phyloP scores from a whole-genome alignment of 2,329 filamentous ascomycete genomes.

The Trichoderma brevicompactum region DNA sequence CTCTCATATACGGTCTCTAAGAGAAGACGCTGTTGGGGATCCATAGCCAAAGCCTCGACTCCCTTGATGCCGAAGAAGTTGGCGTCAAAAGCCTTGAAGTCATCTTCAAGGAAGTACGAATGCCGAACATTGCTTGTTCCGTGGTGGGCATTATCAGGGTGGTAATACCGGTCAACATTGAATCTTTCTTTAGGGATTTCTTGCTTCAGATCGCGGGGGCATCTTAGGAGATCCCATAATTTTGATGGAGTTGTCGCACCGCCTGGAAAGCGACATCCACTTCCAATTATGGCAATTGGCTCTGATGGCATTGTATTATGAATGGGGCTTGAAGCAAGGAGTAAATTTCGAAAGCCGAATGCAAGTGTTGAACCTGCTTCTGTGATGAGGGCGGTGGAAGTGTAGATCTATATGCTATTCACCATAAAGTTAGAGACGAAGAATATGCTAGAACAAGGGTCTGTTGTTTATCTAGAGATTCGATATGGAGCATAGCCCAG shows the following conservation, averaged over 20 bases:
- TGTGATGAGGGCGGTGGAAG: too few species aligned
- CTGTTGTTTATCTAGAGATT: too few species aligned
- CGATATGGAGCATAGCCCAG: too few species aligned
- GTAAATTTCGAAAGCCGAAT: too few species aligned
- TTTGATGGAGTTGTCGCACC: slow-evolving; percentile 40
- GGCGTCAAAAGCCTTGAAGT: slow-evolving; percentile 47
- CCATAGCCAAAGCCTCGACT: slow-evolving; percentile 27
- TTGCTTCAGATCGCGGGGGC: not conserved
- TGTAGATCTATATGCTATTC: too few species aligned
- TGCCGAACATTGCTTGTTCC: slow-evolving; percentile 38
- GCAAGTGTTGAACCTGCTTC: too few species aligned
- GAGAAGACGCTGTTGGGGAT: slow-evolving; percentile 32
- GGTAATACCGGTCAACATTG: slow-evolving; percentile 49
- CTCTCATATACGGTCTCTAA: slow-evolving; percentile 50
- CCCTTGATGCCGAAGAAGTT: slow-evolving; percentile 37
- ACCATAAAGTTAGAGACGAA: too few species aligned
- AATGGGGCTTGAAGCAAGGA: too few species aligned
- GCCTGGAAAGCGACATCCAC: slow-evolving; percentile 50
- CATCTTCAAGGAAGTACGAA: slow-evolving; percentile 42
- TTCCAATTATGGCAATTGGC: slow-evolving; percentile 43
- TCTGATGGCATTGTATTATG: not conserved
- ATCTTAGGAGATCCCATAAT: slow-evolving; percentile 48
- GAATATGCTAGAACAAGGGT: too few species aligned
- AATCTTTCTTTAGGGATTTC: slow-evolving; percentile 37
- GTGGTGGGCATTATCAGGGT: slow-evolving; percentile 47